Evolutionary conservation across 202 grass and related monocot genomes (phyloP), one percentile per base, ranked within the genome.

Genomic region (Zoysia matrella): DNA sequence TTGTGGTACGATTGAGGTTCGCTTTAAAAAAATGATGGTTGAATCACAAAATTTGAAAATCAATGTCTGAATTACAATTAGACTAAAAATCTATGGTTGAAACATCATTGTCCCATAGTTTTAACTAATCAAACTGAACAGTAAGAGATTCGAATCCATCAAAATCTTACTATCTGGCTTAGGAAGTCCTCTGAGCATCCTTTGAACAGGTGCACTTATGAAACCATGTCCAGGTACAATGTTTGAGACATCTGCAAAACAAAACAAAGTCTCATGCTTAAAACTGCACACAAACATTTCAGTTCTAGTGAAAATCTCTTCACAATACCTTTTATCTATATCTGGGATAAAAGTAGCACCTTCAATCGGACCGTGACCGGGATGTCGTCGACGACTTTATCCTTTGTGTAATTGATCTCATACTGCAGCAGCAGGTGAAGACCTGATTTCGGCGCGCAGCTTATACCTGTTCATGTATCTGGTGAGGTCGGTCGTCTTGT

Each of bases 391-490:
- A 93, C 61, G 63, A 98, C 50, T 22, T 79, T 93, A 47, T 91
- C 80, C 67, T 85, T 91, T 14, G 83, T 86, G 84, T 91, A 90
- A 82, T 84, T 95, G 68, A 89, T 95, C 78, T 98, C 92, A 50
- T 98, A 95, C 55, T 95, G 92, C 74, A 98, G 84, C 78, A 79
- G 73, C 18, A 98, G 72, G 76, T 95, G 92, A 92, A 1, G 90
- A 85, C 43, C 92, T 91, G 77, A 95, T 86, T 6, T 81, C 90
- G 74, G 77, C 89, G 44, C 85, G 86, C 15, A 98, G 92, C 80
- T 86, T 85, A 75, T 94, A 94, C 86, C 90, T 85, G 75, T 94
- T 94, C 95, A 98, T 94, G 82, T 98, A 98, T 82, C 91, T 86
- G 86, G 89, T 93, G 16, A 98, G 80, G 71, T 98, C 95, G 8